Evolutionary conservation across 805 yeast genomes (phyloP).

Genomic region (Lipomyces chichibuensis): DNA sequence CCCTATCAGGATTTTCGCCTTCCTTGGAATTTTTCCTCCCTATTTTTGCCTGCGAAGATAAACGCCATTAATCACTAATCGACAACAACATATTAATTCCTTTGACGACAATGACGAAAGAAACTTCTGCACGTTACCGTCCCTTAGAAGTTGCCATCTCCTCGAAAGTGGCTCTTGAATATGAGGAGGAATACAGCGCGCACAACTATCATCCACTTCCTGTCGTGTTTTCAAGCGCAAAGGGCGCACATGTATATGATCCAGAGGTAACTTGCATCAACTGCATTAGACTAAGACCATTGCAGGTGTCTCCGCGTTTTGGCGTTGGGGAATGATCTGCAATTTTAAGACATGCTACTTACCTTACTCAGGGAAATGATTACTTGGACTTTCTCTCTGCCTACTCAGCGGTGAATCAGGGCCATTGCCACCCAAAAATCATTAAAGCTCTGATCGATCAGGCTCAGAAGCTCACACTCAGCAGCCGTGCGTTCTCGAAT

Average conservation of each 20-base stretch:
- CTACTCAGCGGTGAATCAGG: slow-evolving; percentile 96
- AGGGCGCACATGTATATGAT: slow-evolving; percentile 96
- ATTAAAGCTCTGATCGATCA: slow-evolving; percentile 83
- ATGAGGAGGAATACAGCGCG: slow-evolving; percentile 82
- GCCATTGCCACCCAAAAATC: slow-evolving; percentile 96
- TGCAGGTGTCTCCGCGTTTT: not conserved
- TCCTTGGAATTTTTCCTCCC: not conserved
- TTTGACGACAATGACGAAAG: not conserved
- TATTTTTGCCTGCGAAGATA: not conserved
- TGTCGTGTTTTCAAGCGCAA: slow-evolving; percentile 83
- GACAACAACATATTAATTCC: not conserved
- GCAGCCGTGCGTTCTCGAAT: slow-evolving; percentile 90
- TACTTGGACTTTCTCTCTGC: slow-evolving; percentile 92
- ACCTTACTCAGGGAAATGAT: slow-evolving; percentile 62
- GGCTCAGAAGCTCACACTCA: slow-evolving; percentile 79
- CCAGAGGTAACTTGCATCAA: slow-evolving; percentile 62
- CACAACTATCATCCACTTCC: slow-evolving; percentile 98
- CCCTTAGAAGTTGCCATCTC: slow-evolving; percentile 7
- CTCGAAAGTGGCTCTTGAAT: slow-evolving; percentile 25
- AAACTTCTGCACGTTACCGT: not conserved
- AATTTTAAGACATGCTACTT: not conserved
- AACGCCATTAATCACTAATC: not conserved
- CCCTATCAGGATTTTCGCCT: too few species aligned
- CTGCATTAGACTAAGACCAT: not conserved
- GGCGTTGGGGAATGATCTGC: not conserved